Evolutionary conservation across 2,329 filamentous ascomycete genomes (phyloP).

Genomic region (Fusarium staphyleae): DNA sequence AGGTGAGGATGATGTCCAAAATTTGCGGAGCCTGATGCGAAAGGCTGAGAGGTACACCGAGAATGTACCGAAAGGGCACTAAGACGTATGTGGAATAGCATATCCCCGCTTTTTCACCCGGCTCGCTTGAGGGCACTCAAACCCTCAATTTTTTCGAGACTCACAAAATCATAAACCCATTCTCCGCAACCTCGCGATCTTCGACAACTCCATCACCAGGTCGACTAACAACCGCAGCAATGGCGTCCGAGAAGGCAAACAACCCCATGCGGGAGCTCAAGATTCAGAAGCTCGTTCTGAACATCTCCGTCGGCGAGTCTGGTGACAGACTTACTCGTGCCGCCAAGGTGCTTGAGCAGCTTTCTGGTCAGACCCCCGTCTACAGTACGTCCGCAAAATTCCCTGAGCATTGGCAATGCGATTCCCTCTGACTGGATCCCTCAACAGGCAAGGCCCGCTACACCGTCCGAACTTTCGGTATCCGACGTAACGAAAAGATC

Average conservation of each 20-base stretch:
- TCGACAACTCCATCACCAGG: conserved; percentile 48
- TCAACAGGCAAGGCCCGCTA: conserved; percentile 94
- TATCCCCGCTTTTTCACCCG: conserved; percentile 34
- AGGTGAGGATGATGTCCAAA: conserved; percentile 51
- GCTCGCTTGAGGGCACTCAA: conserved; percentile 50
- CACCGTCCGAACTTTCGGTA: conserved; percentile 99
- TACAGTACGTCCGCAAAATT: conserved; percentile 75
- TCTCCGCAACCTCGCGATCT: conserved; percentile 40
- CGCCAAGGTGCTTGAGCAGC: conserved; percentile 99
- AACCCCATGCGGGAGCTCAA: conserved; percentile 99
- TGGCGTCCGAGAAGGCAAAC: conserved; percentile 79
- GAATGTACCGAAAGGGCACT: conserved; percentile 43
- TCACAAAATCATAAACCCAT: conserved; percentile 47
- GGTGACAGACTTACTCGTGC: conserved; percentile 99
- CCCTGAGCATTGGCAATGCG: conserved; percentile 16
- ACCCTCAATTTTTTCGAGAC: conserved; percentile 49
- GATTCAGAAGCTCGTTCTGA: conserved; percentile 99
- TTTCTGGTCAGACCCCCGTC: conserved; percentile 99
- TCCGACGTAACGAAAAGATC: conserved; percentile 99
- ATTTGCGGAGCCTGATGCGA: conserved; percentile 55
- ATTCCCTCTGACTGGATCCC: conserved; percentile 25
- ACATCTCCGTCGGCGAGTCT: conserved; percentile 99
- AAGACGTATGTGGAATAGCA: conserved; percentile 22
- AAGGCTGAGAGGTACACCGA: conserved; percentile 49
- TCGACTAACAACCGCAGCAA: conserved; percentile 50